A percentile compares a stretch with the other conserved stretches of the same genome.
Conservation (phyloP, 352 stramenopile genomes). For the Plasmopara viticola region DNA sequence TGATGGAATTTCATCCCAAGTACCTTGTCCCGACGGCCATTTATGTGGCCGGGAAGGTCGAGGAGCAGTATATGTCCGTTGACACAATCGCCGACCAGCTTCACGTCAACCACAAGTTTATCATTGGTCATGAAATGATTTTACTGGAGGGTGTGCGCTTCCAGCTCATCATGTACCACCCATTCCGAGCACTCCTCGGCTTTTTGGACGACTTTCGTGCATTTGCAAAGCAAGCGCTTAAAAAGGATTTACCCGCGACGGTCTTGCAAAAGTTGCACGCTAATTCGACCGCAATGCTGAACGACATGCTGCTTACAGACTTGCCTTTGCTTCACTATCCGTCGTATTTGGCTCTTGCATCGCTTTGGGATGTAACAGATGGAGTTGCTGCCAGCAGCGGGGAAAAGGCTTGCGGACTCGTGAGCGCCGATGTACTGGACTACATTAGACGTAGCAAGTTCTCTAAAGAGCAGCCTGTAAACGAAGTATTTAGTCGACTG, state of each 20-base stretch:
- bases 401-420: constrained; percentile 28
- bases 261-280: constrained; percentile 75
- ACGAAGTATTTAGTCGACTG: constrained; percentile 28
- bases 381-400: constrained; percentile 36
- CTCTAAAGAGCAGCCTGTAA: constrained; percentile 42
- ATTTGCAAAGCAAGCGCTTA: constrained; percentile 51
- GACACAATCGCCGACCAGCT: constrained; percentile 80
- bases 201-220: constrained; percentile 82
- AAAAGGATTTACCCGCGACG: constrained; percentile 53
- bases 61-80: constrained; percentile 88
- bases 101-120: constrained; percentile 78
- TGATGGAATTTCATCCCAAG: constrained; percentile 87
- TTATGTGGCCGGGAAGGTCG: constrained; percentile 85
- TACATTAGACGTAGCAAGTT: constrained; percentile 74
- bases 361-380: constrained; percentile 47
- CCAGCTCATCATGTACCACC: constrained; percentile 87
- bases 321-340: constrained; percentile 59
- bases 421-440: constrained; percentile 35
- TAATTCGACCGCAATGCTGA: constrained; percentile 61
- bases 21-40: constrained; percentile 80
- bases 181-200: constrained; percentile 69
- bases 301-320: constrained; percentile 74
- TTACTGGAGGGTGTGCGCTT: constrained; percentile 84
- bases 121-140: constrained; percentile 85
- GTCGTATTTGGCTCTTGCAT: constrained; percentile 60